Percentiles rank a stretch among this genome's conserved stretches.
phyloP scores from a whole-genome alignment of 148 eudicot genomes.

The Rheum nobile region DNA sequence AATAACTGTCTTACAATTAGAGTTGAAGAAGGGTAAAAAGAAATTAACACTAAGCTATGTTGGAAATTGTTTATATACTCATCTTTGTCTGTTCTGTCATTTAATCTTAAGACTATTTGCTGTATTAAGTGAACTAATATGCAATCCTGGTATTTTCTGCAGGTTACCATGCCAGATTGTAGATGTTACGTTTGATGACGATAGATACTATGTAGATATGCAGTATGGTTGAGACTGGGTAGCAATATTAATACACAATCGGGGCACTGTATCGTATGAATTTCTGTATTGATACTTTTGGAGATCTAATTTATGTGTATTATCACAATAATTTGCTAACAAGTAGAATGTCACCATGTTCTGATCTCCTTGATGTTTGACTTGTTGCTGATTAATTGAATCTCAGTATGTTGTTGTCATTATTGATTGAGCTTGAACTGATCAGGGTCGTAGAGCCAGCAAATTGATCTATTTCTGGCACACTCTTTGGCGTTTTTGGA shows the following conservation, averaged over 20 bases:
- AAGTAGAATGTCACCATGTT: too few relatives aligned
- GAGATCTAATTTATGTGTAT: neutral
- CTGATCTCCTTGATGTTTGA: too few relatives aligned
- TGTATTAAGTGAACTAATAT: neutral
- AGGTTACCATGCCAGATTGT: constrained; percentile 3
- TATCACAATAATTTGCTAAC: neutral
- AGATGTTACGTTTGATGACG: neutral
- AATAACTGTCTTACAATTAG: neutral
- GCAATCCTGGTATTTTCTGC: neutral
- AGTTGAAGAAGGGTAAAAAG: neutral
- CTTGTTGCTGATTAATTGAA: neutral
- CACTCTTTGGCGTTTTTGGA: neutral
- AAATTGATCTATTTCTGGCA: neutral
- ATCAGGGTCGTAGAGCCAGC: neutral
- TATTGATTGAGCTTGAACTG: neutral
- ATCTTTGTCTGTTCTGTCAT: neutral
- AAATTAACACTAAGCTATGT: neutral
- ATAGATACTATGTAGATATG: neutral
- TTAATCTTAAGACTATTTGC: neutral
- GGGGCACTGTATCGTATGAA: neutral
- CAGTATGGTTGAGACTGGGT: neutral
- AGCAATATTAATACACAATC: neutral
- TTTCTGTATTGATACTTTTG: neutral
- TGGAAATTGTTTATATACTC: neutral
- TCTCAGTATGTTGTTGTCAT: neutral